phyloP scores from a whole-genome alignment of 306 rosid genomes.

The Cicer bijugum region DNA sequence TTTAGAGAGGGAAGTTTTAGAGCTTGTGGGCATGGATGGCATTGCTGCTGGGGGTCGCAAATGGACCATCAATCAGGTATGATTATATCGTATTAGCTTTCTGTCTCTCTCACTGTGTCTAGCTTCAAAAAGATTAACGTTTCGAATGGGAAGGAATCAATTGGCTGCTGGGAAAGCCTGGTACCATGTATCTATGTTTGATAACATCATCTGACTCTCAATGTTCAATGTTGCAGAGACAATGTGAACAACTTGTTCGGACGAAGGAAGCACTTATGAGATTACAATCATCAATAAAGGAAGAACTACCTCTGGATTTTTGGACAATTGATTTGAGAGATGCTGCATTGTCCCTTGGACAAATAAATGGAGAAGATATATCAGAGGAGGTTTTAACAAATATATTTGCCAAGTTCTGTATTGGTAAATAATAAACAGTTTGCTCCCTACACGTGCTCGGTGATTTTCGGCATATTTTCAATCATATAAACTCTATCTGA shows the following conservation, averaged over 20 bases:
- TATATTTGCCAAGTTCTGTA: constrained; percentile 89
- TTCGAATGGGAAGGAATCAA: constrained; percentile 26
- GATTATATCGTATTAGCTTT: background rate
- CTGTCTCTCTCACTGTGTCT: background rate
- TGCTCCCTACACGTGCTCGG: background rate
- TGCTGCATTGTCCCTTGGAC: constrained; percentile 86
- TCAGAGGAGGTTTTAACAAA: constrained; percentile 88
- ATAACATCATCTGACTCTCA: constrained; percentile 36
- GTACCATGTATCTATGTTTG: constrained; percentile 10
- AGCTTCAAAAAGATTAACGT: background rate
- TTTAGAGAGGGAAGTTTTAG: constrained; percentile 74
- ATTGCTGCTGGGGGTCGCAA: constrained; percentile 72
- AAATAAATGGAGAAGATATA: constrained; percentile 91
- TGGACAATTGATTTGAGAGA: constrained; percentile 96
- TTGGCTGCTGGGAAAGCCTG: background rate
- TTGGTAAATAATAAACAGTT: constrained; percentile 64
- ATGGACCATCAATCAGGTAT: constrained; percentile 95
- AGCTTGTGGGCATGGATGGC: constrained; percentile 76
- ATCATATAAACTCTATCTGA: constrained; percentile 9
- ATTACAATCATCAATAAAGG: constrained; percentile 76
- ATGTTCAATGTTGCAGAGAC: constrained; percentile 71
- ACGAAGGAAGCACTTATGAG: constrained; percentile 82
- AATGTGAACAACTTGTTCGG: constrained; percentile 92
- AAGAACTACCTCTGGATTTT: constrained; percentile 84
- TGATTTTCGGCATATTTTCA: constrained; percentile 21